Percentiles rank a stretch among this genome's conserved stretches.
phyloP scores from a whole-genome alignment of 441 rosid genomes.

The Pelargonium cotyledonis region DNA sequence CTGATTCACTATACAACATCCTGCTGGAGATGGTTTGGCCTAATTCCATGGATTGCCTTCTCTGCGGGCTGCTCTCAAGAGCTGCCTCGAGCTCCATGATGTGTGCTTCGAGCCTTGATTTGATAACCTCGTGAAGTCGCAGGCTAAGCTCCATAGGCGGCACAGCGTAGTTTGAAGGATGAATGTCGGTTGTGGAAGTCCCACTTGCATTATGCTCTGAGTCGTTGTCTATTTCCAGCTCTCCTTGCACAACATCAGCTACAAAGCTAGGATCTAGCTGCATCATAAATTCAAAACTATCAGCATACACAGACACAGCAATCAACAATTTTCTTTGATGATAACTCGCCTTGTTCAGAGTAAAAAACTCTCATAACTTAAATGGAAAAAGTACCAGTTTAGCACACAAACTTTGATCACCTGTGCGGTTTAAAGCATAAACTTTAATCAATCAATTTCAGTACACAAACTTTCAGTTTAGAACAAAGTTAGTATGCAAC shows the following conservation, averaged over 20 bases:
- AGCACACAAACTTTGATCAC: not conserved
- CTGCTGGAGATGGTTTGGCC: constrained; percentile 5
- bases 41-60: constrained; percentile 16
- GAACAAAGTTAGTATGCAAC: too few species aligned
- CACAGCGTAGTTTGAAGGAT: constrained; percentile 17
- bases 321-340: too few species aligned
- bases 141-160: constrained; percentile 29
- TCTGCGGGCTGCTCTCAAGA: constrained; percentile 24
- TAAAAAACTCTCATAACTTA: too few species aligned
- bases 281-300: not conserved
- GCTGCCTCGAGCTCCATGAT: constrained; percentile 35
- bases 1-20: constrained; percentile 7
- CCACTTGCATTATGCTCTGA: constrained; percentile 15
- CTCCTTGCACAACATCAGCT: constrained; percentile 14
- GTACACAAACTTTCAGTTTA: too few species aligned
- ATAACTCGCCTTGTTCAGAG: not conserved
- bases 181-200: not conserved
- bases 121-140: constrained; percentile 33
- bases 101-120: constrained; percentile 27
- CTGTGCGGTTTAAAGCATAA: too few species aligned
- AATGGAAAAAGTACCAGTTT: not conserved
- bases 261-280: constrained; percentile 16
- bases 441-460: too few species aligned
- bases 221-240: constrained; percentile 11
- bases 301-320: not conserved